These are phyloP conservation scores for Hemileccinum impolitum DNA, from an alignment of 768 basidiomycete species.

Conservation along the genomic window DNA sequence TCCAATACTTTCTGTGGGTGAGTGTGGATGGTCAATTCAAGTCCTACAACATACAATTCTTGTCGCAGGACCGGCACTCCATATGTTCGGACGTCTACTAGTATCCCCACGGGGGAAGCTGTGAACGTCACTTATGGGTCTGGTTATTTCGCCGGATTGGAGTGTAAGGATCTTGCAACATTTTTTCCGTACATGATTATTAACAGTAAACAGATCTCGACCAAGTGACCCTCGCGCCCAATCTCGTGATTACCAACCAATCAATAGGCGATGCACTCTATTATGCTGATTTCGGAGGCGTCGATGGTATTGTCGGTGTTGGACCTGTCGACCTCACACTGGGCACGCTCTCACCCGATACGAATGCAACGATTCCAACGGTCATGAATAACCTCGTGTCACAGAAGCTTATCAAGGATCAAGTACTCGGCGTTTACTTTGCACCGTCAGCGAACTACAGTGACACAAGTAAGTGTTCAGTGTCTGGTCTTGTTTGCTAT, in stretches of 20 bases:
- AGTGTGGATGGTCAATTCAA: not conserved
- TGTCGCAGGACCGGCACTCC: slow-evolving; percentile 9
- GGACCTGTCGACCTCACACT: slow-evolving; percentile 18
- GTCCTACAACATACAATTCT: not conserved
- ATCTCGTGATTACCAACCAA: slow-evolving; percentile 22
- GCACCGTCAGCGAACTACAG: slow-evolving; percentile 12
- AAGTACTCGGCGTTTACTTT: slow-evolving; percentile 19
- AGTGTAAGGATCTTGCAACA: slow-evolving; percentile 20
- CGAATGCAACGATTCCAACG: slow-evolving; percentile 14
- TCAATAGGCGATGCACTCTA: slow-evolving; percentile 24
- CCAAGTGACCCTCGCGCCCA: slow-evolving; percentile 18
- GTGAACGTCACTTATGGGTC: slow-evolving; percentile 6
- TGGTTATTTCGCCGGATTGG: slow-evolving; percentile 29
- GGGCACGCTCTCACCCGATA: not conserved
- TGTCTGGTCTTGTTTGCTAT: not conserved
- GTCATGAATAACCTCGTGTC: slow-evolving; percentile 20
- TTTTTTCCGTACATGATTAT: not conserved
- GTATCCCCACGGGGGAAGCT: slow-evolving; percentile 15
- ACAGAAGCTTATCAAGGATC: slow-evolving; percentile 12
- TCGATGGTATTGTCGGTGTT: slow-evolving; percentile 25
- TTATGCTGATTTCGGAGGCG: slow-evolving; percentile 9
- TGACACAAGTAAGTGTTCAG: slow-evolving; percentile 10
- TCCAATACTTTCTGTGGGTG: slow-evolving; percentile 26
- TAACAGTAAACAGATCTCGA: slow-evolving; percentile 12
- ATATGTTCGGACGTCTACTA: slow-evolving; percentile 17